Base-by-base conservation (phyloP, 2,329 filamentous ascomycete species). In the Pseudogymnoascus sp. region DNA sequence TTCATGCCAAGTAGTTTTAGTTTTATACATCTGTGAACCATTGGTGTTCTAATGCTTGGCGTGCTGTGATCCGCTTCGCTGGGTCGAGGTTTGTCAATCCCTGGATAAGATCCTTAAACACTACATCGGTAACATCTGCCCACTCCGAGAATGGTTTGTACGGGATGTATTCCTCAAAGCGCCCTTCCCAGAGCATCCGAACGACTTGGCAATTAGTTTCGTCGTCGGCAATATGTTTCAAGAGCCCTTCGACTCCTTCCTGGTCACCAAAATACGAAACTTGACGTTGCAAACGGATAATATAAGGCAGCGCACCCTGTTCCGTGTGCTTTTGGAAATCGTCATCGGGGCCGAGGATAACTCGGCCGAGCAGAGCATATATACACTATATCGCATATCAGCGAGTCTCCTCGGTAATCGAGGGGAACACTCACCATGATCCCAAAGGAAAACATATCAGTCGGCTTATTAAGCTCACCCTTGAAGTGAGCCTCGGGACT, bases 61-160 rank as follows among this genome's bases (percentile, higher is more conserved):
- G 65, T 12, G 72, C 73, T 35, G 70, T 75, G 53, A 75, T 70
- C 60, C 73, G 63, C 63, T 67, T 75, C 46, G 26, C 64, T 1
- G 73, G 72, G 65, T 76, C 70, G 60, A 74, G 70, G 64, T 70
- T 71, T 28, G 69, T 73, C 71, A 76, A 71, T 28, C 61, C 65
- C 10, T 14, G 28, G 41, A 74, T 68, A 12, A 74, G 63, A 65
- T 73, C 69, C 64, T 67, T 72, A 16, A 74, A 73, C 28, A 71
- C 70, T 35, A 67, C 66, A 46, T 74, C 69, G 26, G 62, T 63
- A 59, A 73, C 65, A 63, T 70, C 67, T 28, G 61, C 59, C 74
- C 72, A 76, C 33, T 70, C 63, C 37, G 64, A 66, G 61, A 77
- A 76, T 16, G 70, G 71, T 63, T 69, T 68, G 61, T 74, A 75